Evolutionary conservation across 176 grass and related monocot species (phyloP).

Genomic region (Juncus effusus): DNA sequence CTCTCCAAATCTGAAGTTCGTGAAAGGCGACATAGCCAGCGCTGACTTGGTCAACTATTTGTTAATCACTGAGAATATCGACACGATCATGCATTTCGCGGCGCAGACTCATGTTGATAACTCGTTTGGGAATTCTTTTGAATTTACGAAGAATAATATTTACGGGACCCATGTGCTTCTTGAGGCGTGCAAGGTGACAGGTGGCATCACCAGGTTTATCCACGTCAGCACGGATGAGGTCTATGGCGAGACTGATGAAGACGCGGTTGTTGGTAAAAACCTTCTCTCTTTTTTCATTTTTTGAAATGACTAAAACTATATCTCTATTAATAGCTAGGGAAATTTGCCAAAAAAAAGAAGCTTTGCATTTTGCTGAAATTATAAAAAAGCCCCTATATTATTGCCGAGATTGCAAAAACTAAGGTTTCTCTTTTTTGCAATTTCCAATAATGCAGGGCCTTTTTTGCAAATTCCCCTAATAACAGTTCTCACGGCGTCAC

Average conservation of each 20-base stretch:
- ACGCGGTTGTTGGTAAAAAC: conserved; percentile 51
- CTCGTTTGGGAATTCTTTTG: conserved; percentile 82
- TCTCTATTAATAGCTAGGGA: too few relatives aligned
- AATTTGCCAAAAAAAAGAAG: too few relatives aligned
- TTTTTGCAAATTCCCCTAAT: too few relatives aligned
- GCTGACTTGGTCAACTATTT: conserved; percentile 79
- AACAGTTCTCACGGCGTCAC: too few relatives aligned
- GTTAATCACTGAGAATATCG: conserved; percentile 63
- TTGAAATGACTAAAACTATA: too few relatives aligned
- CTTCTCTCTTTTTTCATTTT: too few relatives aligned
- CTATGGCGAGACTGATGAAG: conserved; percentile 72
- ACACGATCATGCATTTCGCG: conserved; percentile 87
- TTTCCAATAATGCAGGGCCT: too few relatives aligned
- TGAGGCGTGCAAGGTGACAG: conserved; percentile 80
- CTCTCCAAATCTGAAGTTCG: conserved; percentile 69
- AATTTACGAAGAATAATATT: conserved; percentile 87
- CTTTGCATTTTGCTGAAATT: too few relatives aligned
- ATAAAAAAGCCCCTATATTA: too few relatives aligned
- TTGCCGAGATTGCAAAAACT: too few relatives aligned
- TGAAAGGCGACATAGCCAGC: conserved; percentile 83
- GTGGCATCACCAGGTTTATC: conserved; percentile 70
- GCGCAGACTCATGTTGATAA: conserved; percentile 86
- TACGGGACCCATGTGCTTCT: conserved; percentile 78
- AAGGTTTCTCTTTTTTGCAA: too few relatives aligned
- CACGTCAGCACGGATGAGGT: conserved; percentile 83